Percentiles rank a stretch among this genome's conserved stretches.
These are phyloP conservation scores for Harringtonia aguacate DNA, from an alignment of 2,329 filamentous ascomycete genomes.

Conservation along the genomic window DNA sequence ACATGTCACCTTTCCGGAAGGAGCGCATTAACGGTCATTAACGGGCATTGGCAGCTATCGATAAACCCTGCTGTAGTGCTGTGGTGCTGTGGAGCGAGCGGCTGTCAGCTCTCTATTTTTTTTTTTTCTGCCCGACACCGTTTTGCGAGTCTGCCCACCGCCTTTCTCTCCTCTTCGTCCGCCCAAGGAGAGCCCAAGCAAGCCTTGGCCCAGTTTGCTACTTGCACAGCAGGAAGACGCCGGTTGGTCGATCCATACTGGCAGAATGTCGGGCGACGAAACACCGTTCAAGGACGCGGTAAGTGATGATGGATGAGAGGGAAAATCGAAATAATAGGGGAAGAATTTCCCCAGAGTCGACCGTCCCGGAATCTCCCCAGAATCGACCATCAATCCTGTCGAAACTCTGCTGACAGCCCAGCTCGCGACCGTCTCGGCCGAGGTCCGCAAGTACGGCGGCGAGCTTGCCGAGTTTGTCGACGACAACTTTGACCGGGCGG, in stretches of 20 bases:
- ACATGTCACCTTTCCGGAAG: too few species aligned
- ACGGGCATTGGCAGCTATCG: too few species aligned
- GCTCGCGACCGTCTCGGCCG: conserved; percentile 44
- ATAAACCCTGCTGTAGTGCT: too few species aligned
- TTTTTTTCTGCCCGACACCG: conserved; percentile 4
- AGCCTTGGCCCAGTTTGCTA: neutral
- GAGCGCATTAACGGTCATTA: too few species aligned
- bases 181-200: too few species aligned
- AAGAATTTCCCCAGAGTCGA: too few species aligned
- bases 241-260: neutral
- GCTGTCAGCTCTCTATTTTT: neutral
- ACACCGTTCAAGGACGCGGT: neutral
- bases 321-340: too few species aligned
- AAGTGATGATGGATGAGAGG: neutral
- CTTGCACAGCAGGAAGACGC: neutral
- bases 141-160: neutral
- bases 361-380: too few species aligned
- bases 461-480: conserved; percentile 74
- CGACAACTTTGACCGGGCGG: conserved; percentile 66
- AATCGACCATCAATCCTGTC: neutral
- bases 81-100: too few species aligned
- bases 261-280: neutral
- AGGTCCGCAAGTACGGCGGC: conserved; percentile 59
- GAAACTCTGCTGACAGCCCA: conserved; percentile 15
- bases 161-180: too few species aligned